Conservation (phyloP, 257 asterid species). For the Striga asiatica region DNA sequence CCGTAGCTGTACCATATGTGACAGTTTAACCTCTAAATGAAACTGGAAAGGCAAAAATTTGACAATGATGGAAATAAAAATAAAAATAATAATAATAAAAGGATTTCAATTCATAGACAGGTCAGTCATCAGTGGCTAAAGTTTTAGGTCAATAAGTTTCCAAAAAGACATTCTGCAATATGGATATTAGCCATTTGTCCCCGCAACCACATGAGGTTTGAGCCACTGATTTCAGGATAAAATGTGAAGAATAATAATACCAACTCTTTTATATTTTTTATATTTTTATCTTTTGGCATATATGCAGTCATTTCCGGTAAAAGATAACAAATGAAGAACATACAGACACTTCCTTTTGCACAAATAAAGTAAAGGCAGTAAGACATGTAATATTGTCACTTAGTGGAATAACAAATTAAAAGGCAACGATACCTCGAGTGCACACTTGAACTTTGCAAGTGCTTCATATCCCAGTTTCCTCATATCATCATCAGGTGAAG, state of each 20-base stretch:
- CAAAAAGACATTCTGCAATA: neutral
- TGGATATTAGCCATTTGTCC: neutral
- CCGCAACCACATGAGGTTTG: neutral
- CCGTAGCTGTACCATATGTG: neutral
- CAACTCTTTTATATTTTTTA: too few relatives aligned
- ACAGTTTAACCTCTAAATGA: neutral
- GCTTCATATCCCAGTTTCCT: slow-evolving; percentile 77
- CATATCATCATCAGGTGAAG: slow-evolving; percentile 62
- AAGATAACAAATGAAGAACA: neutral
- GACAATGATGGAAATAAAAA: neutral
- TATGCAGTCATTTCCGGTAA: neutral
- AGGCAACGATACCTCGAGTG: slow-evolving; percentile 50
- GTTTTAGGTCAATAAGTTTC: neutral
- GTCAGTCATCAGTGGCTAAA: too few relatives aligned
- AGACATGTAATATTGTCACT: slow-evolving; percentile 1
- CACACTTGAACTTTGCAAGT: slow-evolving; percentile 56
- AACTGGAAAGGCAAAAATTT: neutral
- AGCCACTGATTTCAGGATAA: neutral
- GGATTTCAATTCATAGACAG: neutral
- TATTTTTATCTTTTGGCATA: neutral
- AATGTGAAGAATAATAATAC: neutral
- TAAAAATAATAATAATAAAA: neutral
- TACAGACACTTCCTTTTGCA: slow-evolving; percentile 3
- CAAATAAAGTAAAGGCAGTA: slow-evolving; percentile 8
- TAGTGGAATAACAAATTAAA: neutral